Percentiles rank a stretch among this genome's conserved stretches.
Evolutionary conservation across 345 rosid genomes (phyloP).

Genomic region (Gossypium longicalyx): DNA sequence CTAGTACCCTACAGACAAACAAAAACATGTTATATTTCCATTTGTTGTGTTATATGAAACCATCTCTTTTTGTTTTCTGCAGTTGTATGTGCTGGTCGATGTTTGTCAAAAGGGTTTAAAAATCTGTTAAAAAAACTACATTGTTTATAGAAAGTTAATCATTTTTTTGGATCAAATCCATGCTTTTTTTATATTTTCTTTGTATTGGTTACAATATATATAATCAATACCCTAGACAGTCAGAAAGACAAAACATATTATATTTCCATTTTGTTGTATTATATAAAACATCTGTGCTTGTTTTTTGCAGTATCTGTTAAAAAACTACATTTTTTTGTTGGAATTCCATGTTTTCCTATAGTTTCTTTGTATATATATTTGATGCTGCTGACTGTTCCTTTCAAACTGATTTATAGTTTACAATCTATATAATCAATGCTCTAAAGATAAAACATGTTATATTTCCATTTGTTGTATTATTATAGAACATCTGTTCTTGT

Average conservation of each 20-base stretch:
- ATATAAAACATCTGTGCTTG: too few relatives aligned
- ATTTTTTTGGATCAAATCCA: not conserved
- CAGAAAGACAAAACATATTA: too few relatives aligned
- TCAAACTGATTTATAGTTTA: not conserved
- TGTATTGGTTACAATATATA: too few relatives aligned
- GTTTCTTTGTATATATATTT: not conserved
- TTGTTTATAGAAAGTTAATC: not conserved
- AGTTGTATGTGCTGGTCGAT: slow-evolving; percentile 9
- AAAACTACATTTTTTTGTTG: too few relatives aligned
- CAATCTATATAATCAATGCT: not conserved
- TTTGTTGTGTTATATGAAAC: too few relatives aligned
- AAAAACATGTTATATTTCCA: too few relatives aligned
- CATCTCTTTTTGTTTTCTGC: too few relatives aligned
- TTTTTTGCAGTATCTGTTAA: too few relatives aligned
- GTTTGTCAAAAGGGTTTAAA: slow-evolving; percentile 11
- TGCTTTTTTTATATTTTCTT: not conserved
- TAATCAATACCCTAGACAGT: too few relatives aligned
- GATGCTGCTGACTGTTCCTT: not conserved
- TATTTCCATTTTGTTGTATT: too few relatives aligned
- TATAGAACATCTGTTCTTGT: not conserved
- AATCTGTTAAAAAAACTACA: not conserved
- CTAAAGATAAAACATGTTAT: not conserved
- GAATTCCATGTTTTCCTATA: too few relatives aligned
- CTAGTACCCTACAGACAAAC: not conserved
- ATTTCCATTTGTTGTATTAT: not conserved